Evolutionary conservation across 768 basidiomycete genomes (phyloP).

Genomic region (Heimioporus sp.): DNA sequence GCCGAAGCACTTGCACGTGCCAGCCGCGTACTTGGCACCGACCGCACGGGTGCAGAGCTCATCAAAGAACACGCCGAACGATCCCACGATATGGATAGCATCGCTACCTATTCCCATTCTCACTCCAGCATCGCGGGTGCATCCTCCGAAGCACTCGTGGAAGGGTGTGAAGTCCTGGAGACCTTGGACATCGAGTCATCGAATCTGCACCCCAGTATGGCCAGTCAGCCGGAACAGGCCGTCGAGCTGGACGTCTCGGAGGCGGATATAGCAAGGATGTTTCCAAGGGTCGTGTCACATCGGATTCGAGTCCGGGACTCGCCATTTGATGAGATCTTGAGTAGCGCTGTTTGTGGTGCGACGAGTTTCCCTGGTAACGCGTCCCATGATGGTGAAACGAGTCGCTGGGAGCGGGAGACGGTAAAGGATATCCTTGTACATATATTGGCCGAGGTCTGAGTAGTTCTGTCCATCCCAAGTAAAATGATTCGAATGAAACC

Average conservation of each 20-base stretch:
- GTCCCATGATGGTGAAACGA: conserved; percentile 11
- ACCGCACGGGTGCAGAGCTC: conserved; percentile 60
- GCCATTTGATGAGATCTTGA: conserved; percentile 67
- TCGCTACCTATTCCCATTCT: conserved; percentile 17
- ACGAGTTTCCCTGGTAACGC: conserved; percentile 21
- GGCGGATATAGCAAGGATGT: conserved; percentile 70
- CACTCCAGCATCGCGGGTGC: conserved; percentile 13
- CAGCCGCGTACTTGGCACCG: conserved; percentile 60
- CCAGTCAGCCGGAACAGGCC: conserved; percentile 17
- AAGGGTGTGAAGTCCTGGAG: conserved; percentile 14
- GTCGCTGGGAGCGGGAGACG: conserved; percentile 43
- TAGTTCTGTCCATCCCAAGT: not conserved
- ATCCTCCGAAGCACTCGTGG: conserved; percentile 24
- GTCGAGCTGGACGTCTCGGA: conserved; percentile 61
- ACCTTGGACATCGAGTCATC: conserved; percentile 2
- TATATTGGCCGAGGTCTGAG: conserved; percentile 51
- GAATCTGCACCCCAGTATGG: conserved; percentile 3
- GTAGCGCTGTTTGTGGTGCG: conserved; percentile 61
- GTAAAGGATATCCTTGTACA: conserved; percentile 67
- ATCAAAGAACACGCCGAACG: conserved; percentile 31
- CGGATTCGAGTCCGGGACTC: conserved; percentile 69
- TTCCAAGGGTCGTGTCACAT: conserved; percentile 73
- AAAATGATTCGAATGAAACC: too few relatives aligned
- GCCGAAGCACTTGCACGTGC: conserved; percentile 68
- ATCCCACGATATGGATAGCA: conserved; percentile 17